Percentiles rank a stretch among this genome's conserved stretches.
phyloP scores from a whole-genome alignment of 768 basidiomycete genomes.

The Steccherinum ochraceum region DNA sequence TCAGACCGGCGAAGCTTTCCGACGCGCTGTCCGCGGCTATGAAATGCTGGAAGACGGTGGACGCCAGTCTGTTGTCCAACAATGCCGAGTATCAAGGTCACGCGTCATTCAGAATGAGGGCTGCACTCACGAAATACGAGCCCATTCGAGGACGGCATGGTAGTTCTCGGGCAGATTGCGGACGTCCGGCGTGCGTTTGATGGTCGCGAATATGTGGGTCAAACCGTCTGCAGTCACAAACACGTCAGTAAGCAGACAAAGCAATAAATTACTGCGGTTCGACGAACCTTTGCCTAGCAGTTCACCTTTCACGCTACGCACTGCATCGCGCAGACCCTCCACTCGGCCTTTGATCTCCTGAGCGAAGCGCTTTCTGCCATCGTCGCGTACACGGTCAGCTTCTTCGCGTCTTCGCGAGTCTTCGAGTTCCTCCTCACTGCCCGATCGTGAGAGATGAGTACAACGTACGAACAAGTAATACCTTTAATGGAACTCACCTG shows the following conservation, averaged over 20 bases:
- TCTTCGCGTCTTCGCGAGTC: conserved; percentile 81
- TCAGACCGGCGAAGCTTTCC: conserved; percentile 80
- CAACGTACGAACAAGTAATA: neutral
- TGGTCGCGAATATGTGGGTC: conserved; percentile 79
- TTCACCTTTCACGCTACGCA: conserved; percentile 88
- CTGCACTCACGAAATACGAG: conserved; percentile 78
- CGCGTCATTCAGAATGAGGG: conserved; percentile 3
- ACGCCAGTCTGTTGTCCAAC: conserved; percentile 62
- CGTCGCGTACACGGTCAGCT: conserved; percentile 81
- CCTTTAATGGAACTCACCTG: conserved; percentile 22
- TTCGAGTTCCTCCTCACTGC: conserved; percentile 56
- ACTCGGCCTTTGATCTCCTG: conserved; percentile 83
- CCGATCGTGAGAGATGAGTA: no score
- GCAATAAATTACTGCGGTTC: no score
- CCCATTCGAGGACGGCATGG: conserved; percentile 92
- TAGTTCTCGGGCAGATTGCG: conserved; percentile 79
- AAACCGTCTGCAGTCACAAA: conserved; percentile 67
- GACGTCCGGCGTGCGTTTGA: conserved; percentile 75
- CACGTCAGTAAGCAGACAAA: no score
- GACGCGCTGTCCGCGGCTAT: conserved; percentile 91
- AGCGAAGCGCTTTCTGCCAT: conserved; percentile 80
- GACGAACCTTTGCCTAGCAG: conserved; percentile 85
- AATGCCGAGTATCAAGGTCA: conserved; percentile 3
- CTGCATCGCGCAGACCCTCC: conserved; percentile 75
- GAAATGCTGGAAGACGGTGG: conserved; percentile 93